These are phyloP conservation scores for Ceratocystis smalleyi DNA, from an alignment of 2,329 filamentous ascomycete species.

Conservation along the genomic window DNA sequence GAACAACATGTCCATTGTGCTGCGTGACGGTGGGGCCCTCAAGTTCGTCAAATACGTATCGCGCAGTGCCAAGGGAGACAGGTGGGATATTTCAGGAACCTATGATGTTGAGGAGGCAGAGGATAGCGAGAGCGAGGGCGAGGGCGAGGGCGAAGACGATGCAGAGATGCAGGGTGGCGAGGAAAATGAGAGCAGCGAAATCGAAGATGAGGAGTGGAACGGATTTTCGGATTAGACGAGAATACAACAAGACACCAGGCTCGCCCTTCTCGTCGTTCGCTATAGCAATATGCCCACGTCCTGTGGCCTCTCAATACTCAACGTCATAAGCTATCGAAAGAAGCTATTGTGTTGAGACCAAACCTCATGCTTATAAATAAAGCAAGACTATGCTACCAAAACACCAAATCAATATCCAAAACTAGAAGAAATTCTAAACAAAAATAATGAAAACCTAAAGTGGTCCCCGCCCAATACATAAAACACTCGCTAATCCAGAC, in stretches of 20 bases:
- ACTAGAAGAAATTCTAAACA: background rate
- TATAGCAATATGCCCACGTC: background rate
- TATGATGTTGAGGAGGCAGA: slow-evolving; percentile 53
- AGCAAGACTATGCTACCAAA: slow-evolving; percentile 1
- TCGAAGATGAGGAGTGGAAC: slow-evolving; percentile 9
- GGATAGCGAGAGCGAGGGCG: slow-evolving; percentile 28
- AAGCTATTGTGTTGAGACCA: background rate
- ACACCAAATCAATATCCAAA: slow-evolving; percentile 2
- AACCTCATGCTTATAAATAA: background rate
- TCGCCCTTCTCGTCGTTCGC: background rate
- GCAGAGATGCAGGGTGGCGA: slow-evolving; percentile 21
- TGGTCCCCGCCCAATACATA: background rate
- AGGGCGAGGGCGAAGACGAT: slow-evolving; percentile 24
- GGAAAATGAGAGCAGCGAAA: slow-evolving; percentile 9
- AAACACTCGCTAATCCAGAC: slow-evolving; percentile 21
- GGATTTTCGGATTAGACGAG: slow-evolving; percentile 15
- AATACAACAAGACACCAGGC: background rate
- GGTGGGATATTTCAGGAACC: slow-evolving; percentile 77
- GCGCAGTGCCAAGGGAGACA: slow-evolving; percentile 63
- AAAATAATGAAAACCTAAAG: background rate
- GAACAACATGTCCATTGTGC: slow-evolving; percentile 84
- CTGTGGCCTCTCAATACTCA: too few species aligned
- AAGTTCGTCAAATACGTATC: slow-evolving; percentile 96
- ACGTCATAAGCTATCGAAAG: background rate
- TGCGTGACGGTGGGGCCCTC: slow-evolving; percentile 71